Evolutionary conservation across 2,329 filamentous ascomycete species (phyloP), one percentile per base, ranked within the genome.

Genomic region (Sporothrix pallida): DNA sequence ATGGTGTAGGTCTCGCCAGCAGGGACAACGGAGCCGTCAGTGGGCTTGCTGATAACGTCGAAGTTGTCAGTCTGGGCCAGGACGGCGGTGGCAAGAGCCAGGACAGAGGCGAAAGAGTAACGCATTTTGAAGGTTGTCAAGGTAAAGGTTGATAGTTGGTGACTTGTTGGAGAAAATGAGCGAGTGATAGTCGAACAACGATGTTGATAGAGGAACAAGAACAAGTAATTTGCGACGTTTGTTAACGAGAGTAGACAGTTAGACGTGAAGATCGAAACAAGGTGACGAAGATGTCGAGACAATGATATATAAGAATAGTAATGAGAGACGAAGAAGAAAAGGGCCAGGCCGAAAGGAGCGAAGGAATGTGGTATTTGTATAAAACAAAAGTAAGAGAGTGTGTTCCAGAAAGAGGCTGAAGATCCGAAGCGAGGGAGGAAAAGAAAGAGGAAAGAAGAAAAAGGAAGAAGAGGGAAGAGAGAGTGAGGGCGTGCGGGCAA

Each of bases 61-160:
- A 90, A 91, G 78, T 85, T 85, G n/a, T 81, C 73, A 68, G 85
- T 87, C 81, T 89, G 87, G 74, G 88, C 88, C 74, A 88, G 76
- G 76, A 81, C 85, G 75, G 85, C 80, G 81, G 83, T 83, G 78
- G 84, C 84, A 76, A 87, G 83, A 79, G 87, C 87, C 82, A 89
- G 78, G 77, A 87, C 76, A 79, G 87, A 81, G 75, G 85, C 81
- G 76, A 84, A 75, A 76, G 83, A 80, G 83, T 86, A 88, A 79
- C 84, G 86, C 87, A 90, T 90, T 75, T 86, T 89, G 74, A 76
- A 17, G 12, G 44, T 20, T 72, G 72, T 68, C 37, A 50, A 13
- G 50, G 37, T 60, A 44, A 17, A 17, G 15, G 15, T 65, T 50
- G 37, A 31, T 7, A 44, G 62, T 68, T 7, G 50, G 37, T 37